These are phyloP conservation scores for Phytophthora meadii DNA, from an alignment of 352 stramenopile genomes.

Conservation along the genomic window DNA sequence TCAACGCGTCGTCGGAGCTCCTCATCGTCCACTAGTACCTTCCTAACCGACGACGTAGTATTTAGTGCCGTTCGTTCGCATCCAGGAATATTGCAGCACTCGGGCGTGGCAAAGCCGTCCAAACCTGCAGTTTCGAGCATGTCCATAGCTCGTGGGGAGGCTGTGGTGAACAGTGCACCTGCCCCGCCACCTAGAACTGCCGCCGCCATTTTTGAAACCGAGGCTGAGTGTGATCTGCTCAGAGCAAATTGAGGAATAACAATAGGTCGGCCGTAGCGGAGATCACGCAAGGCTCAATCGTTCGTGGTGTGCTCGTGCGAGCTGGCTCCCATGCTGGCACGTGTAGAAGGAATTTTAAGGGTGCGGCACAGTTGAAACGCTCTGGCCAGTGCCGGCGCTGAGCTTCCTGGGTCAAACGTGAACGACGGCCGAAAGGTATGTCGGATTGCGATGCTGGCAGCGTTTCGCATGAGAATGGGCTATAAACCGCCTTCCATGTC, in stretches of 20 bases:
- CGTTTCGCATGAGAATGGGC: slow-evolving; percentile 13
- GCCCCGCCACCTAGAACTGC: slow-evolving; percentile 5
- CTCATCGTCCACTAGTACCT: slow-evolving; percentile 36
- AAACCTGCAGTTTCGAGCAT: slow-evolving; percentile 38
- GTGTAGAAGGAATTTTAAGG: slow-evolving; percentile 38
- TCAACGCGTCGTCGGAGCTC: slow-evolving; percentile 41
- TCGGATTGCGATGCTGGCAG: neutral
- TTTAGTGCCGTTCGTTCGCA: slow-evolving; percentile 15
- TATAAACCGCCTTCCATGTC: neutral
- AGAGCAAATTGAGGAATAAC: slow-evolving; percentile 34
- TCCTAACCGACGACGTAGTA: slow-evolving; percentile 3
- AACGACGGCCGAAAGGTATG: slow-evolving; percentile 14
- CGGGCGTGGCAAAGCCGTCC: slow-evolving; percentile 10
- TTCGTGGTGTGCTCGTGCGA: slow-evolving; percentile 4
- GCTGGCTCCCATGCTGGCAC: slow-evolving; percentile 12
- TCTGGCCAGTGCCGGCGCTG: slow-evolving; percentile 18
- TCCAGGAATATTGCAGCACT: slow-evolving; percentile 20
- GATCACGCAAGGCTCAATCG: slow-evolving; percentile 10
- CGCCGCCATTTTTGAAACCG: slow-evolving; percentile 21
- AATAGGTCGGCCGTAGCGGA: neutral
- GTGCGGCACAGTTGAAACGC: slow-evolving; percentile 28
- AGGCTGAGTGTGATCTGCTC: slow-evolving; percentile 2
- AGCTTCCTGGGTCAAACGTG: neutral
- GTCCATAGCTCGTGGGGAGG: slow-evolving; percentile 28
- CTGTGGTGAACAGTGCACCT: slow-evolving; percentile 12